These are phyloP conservation scores for Cadophora sp. DNA, from an alignment of 2,329 filamentous ascomycete genomes.

Conservation along the genomic window DNA sequence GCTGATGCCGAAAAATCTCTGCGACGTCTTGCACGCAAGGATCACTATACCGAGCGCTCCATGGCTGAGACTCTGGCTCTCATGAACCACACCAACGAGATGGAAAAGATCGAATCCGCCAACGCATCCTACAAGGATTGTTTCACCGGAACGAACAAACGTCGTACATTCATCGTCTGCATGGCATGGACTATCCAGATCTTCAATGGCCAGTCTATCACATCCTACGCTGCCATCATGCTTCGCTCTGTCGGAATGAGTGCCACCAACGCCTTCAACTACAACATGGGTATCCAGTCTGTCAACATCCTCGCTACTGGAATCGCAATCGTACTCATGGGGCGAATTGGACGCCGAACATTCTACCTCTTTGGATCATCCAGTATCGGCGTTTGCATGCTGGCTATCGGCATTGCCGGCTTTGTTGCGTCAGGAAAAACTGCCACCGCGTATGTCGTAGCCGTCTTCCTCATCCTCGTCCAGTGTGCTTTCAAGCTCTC, in stretches of 20 bases:
- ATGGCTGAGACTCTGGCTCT: conserved; percentile 14
- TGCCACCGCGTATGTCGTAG: background rate
- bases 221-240: conserved; percentile 12
- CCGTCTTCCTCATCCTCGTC: conserved; percentile 14
- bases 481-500: conserved; percentile 14
- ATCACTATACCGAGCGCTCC: background rate
- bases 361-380: conserved; percentile 14
- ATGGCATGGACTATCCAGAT: conserved; percentile 20
- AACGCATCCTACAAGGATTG: conserved; percentile 8
- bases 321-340: background rate
- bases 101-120: conserved; percentile 21
- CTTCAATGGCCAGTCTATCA: conserved; percentile 16
- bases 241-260: conserved; percentile 13
- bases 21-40: conserved; percentile 29
- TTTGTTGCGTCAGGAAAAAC: background rate
- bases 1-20: conserved; percentile 41
- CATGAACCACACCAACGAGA: conserved; percentile 20
- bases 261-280: conserved; percentile 14
- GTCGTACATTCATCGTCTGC: conserved; percentile 18
- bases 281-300: conserved; percentile 20
- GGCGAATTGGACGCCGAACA: conserved; percentile 2
- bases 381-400: conserved; percentile 14
- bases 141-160: conserved; percentile 18
- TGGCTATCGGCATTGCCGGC: conserved; percentile 7
- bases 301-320: conserved; percentile 8